phyloP scores from a whole-genome alignment of 2,329 filamentous ascomycete species.

The Geosmithia morbida region DNA sequence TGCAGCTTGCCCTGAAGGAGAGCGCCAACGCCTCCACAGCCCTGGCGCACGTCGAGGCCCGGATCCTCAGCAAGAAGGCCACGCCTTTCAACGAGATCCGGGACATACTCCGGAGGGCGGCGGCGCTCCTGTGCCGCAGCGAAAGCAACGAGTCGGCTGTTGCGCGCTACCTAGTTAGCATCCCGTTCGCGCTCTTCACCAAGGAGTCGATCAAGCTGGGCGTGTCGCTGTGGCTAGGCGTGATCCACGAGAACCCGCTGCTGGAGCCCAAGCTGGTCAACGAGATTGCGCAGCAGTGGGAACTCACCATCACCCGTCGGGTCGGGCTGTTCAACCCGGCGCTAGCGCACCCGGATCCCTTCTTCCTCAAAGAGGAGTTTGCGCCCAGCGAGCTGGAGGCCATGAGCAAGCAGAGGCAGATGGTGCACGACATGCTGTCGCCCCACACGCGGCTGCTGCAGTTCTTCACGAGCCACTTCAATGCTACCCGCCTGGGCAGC shows the following conservation, averaged over 20 bases:
- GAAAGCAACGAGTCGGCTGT: slow-evolving; percentile 64
- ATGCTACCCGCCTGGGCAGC: slow-evolving; percentile 75
- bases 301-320: slow-evolving; percentile 62
- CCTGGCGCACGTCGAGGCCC: slow-evolving; percentile 58
- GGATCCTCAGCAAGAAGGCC: slow-evolving; percentile 52
- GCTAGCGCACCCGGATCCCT: slow-evolving; percentile 69
- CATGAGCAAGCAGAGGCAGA: slow-evolving; percentile 61
- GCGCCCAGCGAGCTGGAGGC: slow-evolving; percentile 73
- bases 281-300: slow-evolving; percentile 85
- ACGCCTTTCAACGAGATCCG: slow-evolving; percentile 63
- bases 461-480: slow-evolving; percentile 90
- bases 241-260: slow-evolving; percentile 87
- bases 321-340: slow-evolving; percentile 68
- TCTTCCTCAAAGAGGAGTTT: slow-evolving; percentile 84
- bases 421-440: slow-evolving; percentile 68
- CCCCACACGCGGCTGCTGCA: slow-evolving; percentile 78
- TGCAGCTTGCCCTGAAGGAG: slow-evolving; percentile 35
- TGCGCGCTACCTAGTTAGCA: slow-evolving; percentile 75
- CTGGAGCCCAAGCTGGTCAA: slow-evolving; percentile 76
- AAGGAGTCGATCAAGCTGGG: slow-evolving; percentile 94
- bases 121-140: slow-evolving; percentile 70
- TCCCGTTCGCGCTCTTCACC: slow-evolving; percentile 86
- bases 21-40: slow-evolving; percentile 47
- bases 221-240: slow-evolving; percentile 88
- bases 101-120: slow-evolving; percentile 70